Evolutionary conservation across 1,284 basidiomycete genomes (phyloP), one percentile per base, ranked within the genome.

Genomic region (Trametes polyzona): DNA sequence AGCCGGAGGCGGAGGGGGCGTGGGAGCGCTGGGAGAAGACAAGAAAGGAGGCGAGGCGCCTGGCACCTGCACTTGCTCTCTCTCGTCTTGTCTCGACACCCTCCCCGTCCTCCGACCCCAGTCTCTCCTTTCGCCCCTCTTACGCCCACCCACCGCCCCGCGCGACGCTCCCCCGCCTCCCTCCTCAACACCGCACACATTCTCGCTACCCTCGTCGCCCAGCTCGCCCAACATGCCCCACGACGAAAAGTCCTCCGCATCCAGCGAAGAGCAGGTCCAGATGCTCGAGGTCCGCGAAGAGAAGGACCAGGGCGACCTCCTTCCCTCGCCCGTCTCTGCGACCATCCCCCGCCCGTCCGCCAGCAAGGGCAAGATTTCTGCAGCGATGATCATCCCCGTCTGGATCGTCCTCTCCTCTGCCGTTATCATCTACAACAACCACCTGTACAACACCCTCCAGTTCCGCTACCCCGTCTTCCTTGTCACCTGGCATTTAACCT

Each of bases 371-470:
- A 81, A 78, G 65, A 69, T 88, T 33, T 81, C 87, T 9, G 79
- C 89, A 0, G 73, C 84, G 1, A 77, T 83, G 53, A 92, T 94
- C 67, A 92, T 94, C 54, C 90, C 90, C 26, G 75, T 95, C 57
- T 95, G 94, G 96, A 98, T 98, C 71, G 77, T 86, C 14, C 89
- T 97, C 67, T 92, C 88, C 60, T 93, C 93, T 37, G 76, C 86
- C 10, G 96, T 98, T 70, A 98, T 98, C 76, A 88, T 98, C 55
- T 98, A 98, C 86, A 98, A 98, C 84, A 96, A 95, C 75, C 91
- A 92, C 71, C 77, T 97, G 71, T 95, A 95, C 78, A 88, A 90
- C 72, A 83, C 81, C 51, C 83, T 93, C 67, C 74, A 87, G 62
- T 96, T 96, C 80, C 83, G 83, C 65, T 96, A 78, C 77, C 93